Evolutionary conservation across 176 grass and related monocot species (phyloP), one percentile per base, ranked within the genome.

Genomic region (Eleusine indica): DNA sequence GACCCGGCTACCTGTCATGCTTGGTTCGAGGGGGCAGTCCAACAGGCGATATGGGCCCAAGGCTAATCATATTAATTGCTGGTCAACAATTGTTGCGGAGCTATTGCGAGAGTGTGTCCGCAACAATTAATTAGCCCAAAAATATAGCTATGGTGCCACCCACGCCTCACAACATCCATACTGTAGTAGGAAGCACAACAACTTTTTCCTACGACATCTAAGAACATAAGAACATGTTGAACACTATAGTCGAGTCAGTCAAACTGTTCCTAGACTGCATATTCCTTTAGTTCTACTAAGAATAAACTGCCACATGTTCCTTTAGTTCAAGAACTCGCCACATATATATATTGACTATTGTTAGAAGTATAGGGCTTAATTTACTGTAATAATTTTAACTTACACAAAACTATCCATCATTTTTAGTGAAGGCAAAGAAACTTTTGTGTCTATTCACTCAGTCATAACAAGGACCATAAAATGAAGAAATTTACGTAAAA

Each of bases 171-270:
- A 25, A 25, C 25, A 25, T 25, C 25, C 25, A 25, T 25, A 25
- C 25, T 0, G 25, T 25, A 25, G 25, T 25, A 25, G 25, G 25
- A 25, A 25, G 25, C 25, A 25, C 25, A 25, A 25, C 25, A 25
- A 25, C 25, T 25, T 25, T 25, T 25, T 25, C 25, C 25, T 25
- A 25, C 25, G 25, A 25, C 25, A 25, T 25, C 25, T 25, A 25
- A 25, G 25, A 88, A 74, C 10, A 83, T 68, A 21, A 21, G 39
- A 84, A 54, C n/a, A 75, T 22, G 13, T 35, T 70, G 69, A 43
- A 80, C 38, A 71, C 61, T 56, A 44, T 32, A 79, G 15, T 1
- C 65, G 1, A 63, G 40, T 61, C 51, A 61, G 56, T 71, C 17
- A 25, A 89, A 80, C 19, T 68, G 53, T 39, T 9, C 32, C 66